Evolutionary conservation across 441 rosid species (phyloP), one percentile per base, ranked within the genome.

Genomic region (Erysimum pusillum): DNA sequence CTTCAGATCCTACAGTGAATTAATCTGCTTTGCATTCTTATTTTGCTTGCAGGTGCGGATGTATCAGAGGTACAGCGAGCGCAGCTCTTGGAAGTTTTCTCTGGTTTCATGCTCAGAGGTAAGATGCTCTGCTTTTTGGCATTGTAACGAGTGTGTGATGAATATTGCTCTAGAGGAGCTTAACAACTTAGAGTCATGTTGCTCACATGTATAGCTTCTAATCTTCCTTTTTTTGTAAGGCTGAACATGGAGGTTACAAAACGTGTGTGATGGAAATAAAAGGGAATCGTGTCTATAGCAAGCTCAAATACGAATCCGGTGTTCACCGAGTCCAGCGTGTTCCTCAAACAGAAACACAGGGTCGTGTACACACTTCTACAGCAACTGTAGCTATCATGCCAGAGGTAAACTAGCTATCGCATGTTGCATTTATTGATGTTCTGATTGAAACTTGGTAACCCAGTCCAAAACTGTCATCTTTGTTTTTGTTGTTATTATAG

Each of bases 361-460:
- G 98, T 2, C 96, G 98, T 53, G 93, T 92, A 32, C 99, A 95
- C 82, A 95, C 97, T 73, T 95, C 99, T 79, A 92, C 99, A 71
- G 98, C 99, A 48, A 92, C 98, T 51, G 94, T 92, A 56, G 99
- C 99, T 64, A 90, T 95, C 86, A 95, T 95, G 99, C 98, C 98
- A 34, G 93, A 95, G 94, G 98, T 91, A 59, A 72, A 67, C 76
- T 69, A 63, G 18, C 13, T 36, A 70, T 22, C 53, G 18, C 53
- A 45, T 53, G 2, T 63, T 35, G 5, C 46, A 17, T 56, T 20
- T 63, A 31, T 9, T 6, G 34, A 52, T 22, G 38, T 53, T 31
- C 31, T 34, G 36, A 78, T 28, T 15, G n/a, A 67, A 22, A 42
- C 58, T 56, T 56, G 45, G 52, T 56, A 42, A 52, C 52, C 52